phyloP scores from a whole-genome alignment of 805 yeast species.

The Hanseniaspora clermontiae region DNA sequence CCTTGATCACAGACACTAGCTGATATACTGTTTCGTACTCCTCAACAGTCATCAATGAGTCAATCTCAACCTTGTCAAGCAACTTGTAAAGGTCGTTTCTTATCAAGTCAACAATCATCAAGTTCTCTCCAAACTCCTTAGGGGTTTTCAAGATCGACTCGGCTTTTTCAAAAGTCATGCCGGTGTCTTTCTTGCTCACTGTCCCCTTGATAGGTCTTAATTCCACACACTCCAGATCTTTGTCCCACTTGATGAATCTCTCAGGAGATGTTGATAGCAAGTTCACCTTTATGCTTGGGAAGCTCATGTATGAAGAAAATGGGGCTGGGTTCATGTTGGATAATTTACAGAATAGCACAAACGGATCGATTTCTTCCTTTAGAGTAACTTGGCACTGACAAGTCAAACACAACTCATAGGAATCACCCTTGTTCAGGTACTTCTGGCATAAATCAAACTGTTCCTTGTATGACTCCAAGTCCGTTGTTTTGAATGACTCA shows the following conservation, averaged over 20 bases:
- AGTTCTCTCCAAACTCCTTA: constrained; percentile 87
- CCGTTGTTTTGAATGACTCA: constrained; percentile 35
- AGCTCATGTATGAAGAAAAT: constrained; percentile 66
- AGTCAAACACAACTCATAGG: constrained; percentile 87
- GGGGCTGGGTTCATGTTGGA: constrained; percentile 80
- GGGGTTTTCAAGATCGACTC: constrained; percentile 57
- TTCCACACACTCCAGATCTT: constrained; percentile 41
- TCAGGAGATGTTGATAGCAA: constrained; percentile 89
- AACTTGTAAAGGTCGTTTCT: constrained; percentile 77
- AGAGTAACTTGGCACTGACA: constrained; percentile 31
- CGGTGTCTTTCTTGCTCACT: constrained; percentile 41
- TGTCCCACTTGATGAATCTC: constrained; percentile 72
- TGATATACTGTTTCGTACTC: constrained; percentile 87
- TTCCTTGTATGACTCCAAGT: constrained; percentile 38
- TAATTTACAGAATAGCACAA: constrained; percentile 70
- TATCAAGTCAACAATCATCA: constrained; percentile 93
- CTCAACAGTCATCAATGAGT: constrained; percentile 79
- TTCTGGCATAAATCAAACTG: constrained; percentile 56
- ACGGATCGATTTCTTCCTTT: constrained; percentile 46
- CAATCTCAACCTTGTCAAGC: constrained; percentile 51
- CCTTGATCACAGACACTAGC: constrained; percentile 77
- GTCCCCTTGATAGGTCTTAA: constrained; percentile 95
- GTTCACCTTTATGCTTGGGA: constrained; percentile 38
- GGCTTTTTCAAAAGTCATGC: constrained; percentile 47
- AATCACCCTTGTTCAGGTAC: constrained; percentile 64